Evolutionary conservation across 163 green algal species (phyloP).

Genomic region (Scenedesmus sp.): DNA sequence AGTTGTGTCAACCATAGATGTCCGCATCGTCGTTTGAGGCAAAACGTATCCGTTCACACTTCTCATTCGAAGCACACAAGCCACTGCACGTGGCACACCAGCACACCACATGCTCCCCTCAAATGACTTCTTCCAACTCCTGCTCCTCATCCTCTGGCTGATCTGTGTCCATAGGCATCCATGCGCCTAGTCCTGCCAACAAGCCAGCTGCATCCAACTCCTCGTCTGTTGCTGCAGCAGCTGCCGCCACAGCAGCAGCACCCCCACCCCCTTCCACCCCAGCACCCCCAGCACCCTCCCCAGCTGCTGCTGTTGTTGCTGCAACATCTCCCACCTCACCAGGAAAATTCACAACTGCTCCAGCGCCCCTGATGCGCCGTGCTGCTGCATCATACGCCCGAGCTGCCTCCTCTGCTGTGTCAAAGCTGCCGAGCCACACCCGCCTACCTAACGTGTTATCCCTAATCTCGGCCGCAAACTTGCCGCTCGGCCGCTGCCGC

Average conservation of each 20-base stretch:
- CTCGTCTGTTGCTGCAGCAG: background rate
- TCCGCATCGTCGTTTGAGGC: no score
- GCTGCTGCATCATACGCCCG: constrained; percentile 87
- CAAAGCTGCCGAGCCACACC: constrained; percentile 89
- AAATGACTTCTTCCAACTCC: background rate
- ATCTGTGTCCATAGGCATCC: background rate
- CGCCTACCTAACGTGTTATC: constrained; percentile 58
- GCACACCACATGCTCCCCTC: background rate
- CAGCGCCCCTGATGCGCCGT: constrained; percentile 74
- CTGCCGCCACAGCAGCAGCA: background rate
- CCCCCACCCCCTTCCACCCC: background rate
- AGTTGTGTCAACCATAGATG: no score
- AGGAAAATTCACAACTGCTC: constrained; percentile 86
- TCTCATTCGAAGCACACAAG: background rate
- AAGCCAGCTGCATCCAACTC: background rate
- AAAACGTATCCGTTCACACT: background rate
- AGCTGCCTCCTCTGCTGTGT: constrained; percentile 84
- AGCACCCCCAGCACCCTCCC: background rate
- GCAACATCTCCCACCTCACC: background rate
- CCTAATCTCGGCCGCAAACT: constrained; percentile 79
- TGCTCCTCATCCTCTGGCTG: background rate
- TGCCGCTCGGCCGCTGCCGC: constrained; percentile 69
- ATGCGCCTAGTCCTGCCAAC: background rate
- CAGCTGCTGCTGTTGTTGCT: background rate
- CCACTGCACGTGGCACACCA: background rate